A percentile compares a stretch with the other conserved stretches of the same genome.
phyloP scores from a whole-genome alignment of 345 rosid species.

The Citropsis articulata region DNA sequence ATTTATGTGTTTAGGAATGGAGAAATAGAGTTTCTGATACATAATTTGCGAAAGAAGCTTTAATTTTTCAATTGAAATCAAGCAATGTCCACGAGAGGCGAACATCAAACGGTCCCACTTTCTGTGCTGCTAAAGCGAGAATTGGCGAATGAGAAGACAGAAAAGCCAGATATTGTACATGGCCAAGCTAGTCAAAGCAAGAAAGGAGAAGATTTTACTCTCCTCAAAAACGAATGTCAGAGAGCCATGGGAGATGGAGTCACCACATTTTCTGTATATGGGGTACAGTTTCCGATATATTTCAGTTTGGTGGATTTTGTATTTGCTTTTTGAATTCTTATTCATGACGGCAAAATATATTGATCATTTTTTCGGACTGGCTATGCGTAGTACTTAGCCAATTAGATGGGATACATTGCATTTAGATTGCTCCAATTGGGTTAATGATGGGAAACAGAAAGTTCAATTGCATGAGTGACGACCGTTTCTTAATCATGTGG shows the following conservation, averaged over 20 bases:
- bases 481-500: background rate
- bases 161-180: slow-evolving; percentile 68
- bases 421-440: background rate
- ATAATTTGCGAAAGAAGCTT: slow-evolving; percentile 9
- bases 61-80: background rate
- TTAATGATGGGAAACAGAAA: background rate
- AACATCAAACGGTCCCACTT: slow-evolving; percentile 86
- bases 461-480: background rate
- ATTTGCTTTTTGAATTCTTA: too few relatives aligned
- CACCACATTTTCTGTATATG: slow-evolving; percentile 75
- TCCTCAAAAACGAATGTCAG: slow-evolving; percentile 79
- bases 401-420: slow-evolving; percentile 3
- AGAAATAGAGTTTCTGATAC: slow-evolving; percentile 24
- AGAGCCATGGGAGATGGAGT: slow-evolving; percentile 80
- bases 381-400: background rate
- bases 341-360: background rate
- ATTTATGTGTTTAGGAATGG: background rate
- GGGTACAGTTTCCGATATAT: slow-evolving; percentile 40
- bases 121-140: slow-evolving; percentile 86
- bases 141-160: slow-evolving; percentile 75
- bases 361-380: background rate
- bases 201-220: slow-evolving; percentile 90
- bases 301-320: background rate
- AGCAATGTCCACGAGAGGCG: slow-evolving; percentile 57
- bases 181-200: slow-evolving; percentile 92